Evolutionary conservation across 2,329 filamentous ascomycete species (phyloP).

Genomic region (Onygena corvina): DNA sequence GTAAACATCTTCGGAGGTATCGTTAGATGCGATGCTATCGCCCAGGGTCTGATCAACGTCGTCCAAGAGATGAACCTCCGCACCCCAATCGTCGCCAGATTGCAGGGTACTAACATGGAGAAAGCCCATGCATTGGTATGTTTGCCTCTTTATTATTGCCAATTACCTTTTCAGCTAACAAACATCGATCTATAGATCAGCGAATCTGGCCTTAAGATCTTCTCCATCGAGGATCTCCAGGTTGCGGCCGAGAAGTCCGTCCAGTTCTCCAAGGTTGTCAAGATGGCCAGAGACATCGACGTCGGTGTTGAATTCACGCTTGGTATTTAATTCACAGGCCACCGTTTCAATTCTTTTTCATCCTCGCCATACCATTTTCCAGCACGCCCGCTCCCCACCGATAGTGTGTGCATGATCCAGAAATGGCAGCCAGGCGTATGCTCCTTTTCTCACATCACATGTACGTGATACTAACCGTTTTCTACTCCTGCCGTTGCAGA

Average conservation of each 20-base stretch:
- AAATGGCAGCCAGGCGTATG: neutral
- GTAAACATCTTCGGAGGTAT: conserved; percentile 99
- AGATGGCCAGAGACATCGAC: conserved; percentile 95
- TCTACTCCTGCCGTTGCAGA: conserved; percentile 3
- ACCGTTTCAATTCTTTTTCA: conserved; percentile 1
- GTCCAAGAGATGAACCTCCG: conserved; percentile 90
- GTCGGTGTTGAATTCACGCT: conserved; percentile 91
- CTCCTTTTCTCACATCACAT: neutral
- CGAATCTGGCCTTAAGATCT: conserved; percentile 98
- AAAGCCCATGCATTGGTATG: conserved; percentile 66
- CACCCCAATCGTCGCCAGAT: conserved; percentile 89
- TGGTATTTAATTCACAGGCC: conserved; percentile 58
- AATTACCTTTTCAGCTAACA: conserved; percentile 8
- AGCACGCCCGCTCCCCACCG: neutral
- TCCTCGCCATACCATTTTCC: neutral
- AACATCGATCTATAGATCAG: conserved; percentile 54
- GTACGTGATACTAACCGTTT: conserved; percentile 2
- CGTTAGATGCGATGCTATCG: conserved; percentile 93
- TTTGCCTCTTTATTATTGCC: conserved; percentile 21
- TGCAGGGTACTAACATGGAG: conserved; percentile 98
- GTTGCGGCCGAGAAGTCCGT: conserved; percentile 95
- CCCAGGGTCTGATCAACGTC: conserved; percentile 88
- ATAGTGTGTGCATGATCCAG: neutral
- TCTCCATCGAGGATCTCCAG: conserved; percentile 97
- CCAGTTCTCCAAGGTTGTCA: conserved; percentile 97